Base-by-base conservation (phyloP, 2,329 filamentous ascomycete species). In the Diaporthe batatas region DNA sequence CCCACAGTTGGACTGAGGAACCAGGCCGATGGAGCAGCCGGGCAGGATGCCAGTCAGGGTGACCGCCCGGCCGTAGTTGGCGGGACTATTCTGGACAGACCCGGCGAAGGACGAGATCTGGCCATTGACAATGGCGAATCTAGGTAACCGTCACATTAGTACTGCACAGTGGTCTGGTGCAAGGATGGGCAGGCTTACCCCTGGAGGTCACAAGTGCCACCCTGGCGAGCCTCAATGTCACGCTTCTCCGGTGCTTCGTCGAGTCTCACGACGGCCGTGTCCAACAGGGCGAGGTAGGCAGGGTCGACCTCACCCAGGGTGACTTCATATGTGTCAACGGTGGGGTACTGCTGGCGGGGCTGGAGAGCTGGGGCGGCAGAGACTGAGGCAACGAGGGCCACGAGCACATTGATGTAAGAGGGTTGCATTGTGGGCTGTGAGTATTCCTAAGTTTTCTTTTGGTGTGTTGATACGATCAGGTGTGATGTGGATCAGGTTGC, bases 51-150 rank as follows among this genome's bases (percentile, higher is more conserved):
- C 58, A 21, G 58, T 71, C 49, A 71, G 39, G 11, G 69, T 71
- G 47, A 71, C 69, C 25, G 69, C 69, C 44, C 69, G 69, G 12
- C 69, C 69, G 21, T 65, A 71, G 39, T 67, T 71, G 47, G 58
- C 69, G 18, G 69, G 18, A 23, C 47, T 47, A 58, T 71, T 65
- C 69, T 71, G 69, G 11, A 71, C 57, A 32, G 34, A 21, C 36
- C 55, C 69, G 6, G 49, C 44, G 47, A 71, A 71, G 16, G 58
- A 59, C 8, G 49, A 55, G 25, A 55, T 65, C 57, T 57, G 44
- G 8, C 69, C 69, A 11, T 55, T 65, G 34, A 71, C 69, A 16
- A 71, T 64, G 3, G 69, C 69, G 25, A 71, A 71, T 2, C 69
- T 71, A n/a, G 16, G 4, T 29, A 0, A 10, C 16, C 21, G 12